These are phyloP conservation scores for Nakaseomyces glabratus DNA, from an alignment of 1,139 yeast genomes.

Conservation along the genomic window DNA sequence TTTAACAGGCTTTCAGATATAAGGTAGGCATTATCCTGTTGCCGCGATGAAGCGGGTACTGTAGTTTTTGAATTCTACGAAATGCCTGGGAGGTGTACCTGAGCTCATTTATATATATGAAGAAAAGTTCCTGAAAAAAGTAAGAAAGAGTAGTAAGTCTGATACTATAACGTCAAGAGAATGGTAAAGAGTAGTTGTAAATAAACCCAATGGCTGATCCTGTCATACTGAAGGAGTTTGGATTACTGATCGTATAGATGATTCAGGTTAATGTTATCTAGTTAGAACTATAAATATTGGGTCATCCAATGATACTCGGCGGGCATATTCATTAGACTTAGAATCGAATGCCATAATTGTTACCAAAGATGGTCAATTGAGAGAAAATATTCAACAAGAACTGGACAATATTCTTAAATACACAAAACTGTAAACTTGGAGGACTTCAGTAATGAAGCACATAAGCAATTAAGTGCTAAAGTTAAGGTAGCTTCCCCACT, in stretches of 20 bases:
- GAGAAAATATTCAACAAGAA: constrained; percentile 51
- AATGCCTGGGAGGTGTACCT: constrained; percentile 70
- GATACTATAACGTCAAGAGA: constrained; percentile 53
- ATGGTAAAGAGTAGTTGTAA: constrained; percentile 83
- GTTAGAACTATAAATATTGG: constrained; percentile 80
- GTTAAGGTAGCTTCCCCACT: constrained; percentile 65
- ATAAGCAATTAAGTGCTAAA: constrained; percentile 48
- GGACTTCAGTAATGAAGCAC: constrained; percentile 54
- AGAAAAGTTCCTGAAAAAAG: constrained; percentile 55
- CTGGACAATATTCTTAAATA: constrained; percentile 49
- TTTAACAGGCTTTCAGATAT: constrained; percentile 83
- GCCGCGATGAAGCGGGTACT: constrained; percentile 49
- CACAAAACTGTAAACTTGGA: constrained; percentile 43
- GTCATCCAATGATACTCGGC: constrained; percentile 83
- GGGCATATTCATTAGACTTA: constrained; percentile 81
- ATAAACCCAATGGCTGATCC: constrained; percentile 84
- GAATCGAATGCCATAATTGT: constrained; percentile 78
- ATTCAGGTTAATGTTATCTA: constrained; percentile 46
- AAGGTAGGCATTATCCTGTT: constrained; percentile 48
- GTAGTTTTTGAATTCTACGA: constrained; percentile 82
- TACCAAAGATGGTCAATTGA: constrained; percentile 57
- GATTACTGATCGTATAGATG: constrained; percentile 48
- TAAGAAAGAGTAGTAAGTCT: constrained; percentile 39
- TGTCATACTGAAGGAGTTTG: constrained; percentile 98
- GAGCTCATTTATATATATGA: constrained; percentile 80